Conservation (phyloP, 257 asterid genomes). For the Petunia secreta region DNA sequence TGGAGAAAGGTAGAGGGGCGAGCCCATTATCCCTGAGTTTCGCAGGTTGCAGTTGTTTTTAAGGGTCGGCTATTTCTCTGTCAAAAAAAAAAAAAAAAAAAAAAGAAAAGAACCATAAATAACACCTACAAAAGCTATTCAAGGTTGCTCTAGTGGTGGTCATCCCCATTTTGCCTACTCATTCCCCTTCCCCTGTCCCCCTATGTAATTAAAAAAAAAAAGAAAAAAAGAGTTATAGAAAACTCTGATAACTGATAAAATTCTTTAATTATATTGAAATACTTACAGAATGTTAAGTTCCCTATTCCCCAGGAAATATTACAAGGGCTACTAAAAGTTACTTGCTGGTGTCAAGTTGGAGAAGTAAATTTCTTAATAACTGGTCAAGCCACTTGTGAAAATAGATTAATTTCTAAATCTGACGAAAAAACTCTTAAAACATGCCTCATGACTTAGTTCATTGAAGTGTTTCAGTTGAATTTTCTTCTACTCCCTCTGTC, state of each 20-base stretch:
- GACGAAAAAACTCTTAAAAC: background rate
- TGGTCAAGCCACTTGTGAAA: background rate
- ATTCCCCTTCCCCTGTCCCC: too few relatives aligned
- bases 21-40: too few relatives aligned
- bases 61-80: too few relatives aligned
- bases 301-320: conserved; percentile 6
- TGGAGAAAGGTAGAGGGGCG: too few relatives aligned
- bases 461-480: background rate
- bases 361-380: background rate
- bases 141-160: too few relatives aligned
- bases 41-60: too few relatives aligned
- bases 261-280: background rate
- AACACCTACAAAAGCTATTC: background rate
- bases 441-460: background rate
- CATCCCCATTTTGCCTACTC: too few relatives aligned
- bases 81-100: too few relatives aligned
- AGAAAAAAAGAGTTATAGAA: background rate
- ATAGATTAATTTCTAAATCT: background rate
- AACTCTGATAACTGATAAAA: conserved; percentile 1
- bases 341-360: conserved; percentile 15
- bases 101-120: background rate
- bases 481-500: background rate
- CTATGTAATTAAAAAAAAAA: too few relatives aligned
- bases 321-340: background rate
- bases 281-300: background rate